Conservation (phyloP, 2,329 filamentous ascomycete genomes). For the Corinectria fuckeliana region DNA sequence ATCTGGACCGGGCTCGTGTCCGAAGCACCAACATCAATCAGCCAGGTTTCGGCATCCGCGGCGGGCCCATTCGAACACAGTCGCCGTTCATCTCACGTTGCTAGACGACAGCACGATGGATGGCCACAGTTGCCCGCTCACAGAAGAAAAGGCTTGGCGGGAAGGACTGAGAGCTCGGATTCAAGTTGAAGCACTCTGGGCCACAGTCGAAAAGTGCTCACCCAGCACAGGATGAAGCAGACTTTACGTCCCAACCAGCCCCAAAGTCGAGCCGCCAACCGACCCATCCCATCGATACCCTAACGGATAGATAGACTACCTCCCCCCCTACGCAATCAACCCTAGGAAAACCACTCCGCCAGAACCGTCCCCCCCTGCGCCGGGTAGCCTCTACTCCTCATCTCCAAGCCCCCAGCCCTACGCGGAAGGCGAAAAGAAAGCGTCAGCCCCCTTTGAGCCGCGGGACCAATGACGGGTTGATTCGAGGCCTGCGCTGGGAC, state of each 20-base stretch:
- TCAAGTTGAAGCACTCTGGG: not conserved
- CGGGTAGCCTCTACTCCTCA: not conserved
- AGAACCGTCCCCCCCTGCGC: not conserved
- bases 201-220: not conserved
- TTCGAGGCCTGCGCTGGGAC: constrained; percentile 13
- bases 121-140: too few relatives aligned
- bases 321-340: too few relatives aligned
- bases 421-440: not conserved
- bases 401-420: constrained; percentile 10
- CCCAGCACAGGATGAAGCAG: too few relatives aligned
- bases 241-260: too few relatives aligned
- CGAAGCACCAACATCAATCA: not conserved
- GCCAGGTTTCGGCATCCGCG: not conserved
- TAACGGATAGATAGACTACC: too few relatives aligned
- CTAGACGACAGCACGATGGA: too few relatives aligned
- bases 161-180: not conserved
- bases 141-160: not conserved
- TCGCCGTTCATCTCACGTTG: not conserved
- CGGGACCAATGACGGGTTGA: constrained; percentile 5
- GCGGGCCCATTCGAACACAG: constrained; percentile 4
- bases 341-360: not conserved
- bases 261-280: too few relatives aligned
- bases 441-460: not conserved
- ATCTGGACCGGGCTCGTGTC: too few relatives aligned
- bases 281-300: not conserved